Conservation (phyloP, 192 early-diverging fungal species). For the Entophlyctis helioformis region DNA sequence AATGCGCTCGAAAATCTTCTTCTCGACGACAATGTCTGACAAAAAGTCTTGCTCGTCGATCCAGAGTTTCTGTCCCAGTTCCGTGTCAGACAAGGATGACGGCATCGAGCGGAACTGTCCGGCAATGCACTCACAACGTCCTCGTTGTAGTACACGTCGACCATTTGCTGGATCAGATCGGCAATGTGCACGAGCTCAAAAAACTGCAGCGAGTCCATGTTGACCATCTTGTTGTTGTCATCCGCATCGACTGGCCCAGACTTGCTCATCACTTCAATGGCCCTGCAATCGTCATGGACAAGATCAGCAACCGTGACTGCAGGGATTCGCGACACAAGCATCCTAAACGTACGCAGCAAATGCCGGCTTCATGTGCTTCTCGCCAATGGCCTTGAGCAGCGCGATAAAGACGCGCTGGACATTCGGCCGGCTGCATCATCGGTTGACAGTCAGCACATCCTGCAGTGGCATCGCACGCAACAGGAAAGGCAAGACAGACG, state of each 20-base stretch:
- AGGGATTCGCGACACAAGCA: no score
- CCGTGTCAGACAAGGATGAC: no score
- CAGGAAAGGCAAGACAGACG: constrained; percentile 10
- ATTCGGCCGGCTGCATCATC: constrained; percentile 51
- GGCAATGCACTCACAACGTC: constrained; percentile 49
- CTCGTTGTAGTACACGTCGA: constrained; percentile 85
- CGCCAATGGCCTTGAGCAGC: constrained; percentile 60
- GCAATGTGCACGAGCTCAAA: constrained; percentile 91
- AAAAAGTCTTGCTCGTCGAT: constrained; percentile 88
- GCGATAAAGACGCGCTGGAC: constrained; percentile 69
- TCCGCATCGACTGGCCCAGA: constrained; percentile 17
- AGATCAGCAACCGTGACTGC: no score
- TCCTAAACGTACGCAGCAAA: constrained; percentile 33
- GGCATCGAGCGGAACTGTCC: not conserved
- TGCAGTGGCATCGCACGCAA: not conserved
- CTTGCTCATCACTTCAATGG: constrained; percentile 22
- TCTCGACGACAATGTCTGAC: constrained; percentile 82
- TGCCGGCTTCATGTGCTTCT: constrained; percentile 60
- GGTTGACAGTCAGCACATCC: no score
- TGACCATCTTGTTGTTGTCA: constrained; percentile 27
- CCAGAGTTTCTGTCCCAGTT: constrained; percentile 35
- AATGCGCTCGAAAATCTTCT: constrained; percentile 71
- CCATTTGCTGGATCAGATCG: constrained; percentile 87
- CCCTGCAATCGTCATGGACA: no score
- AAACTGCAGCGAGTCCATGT: constrained; percentile 64